A percentile compares a stretch with the other conserved stretches of the same genome.
phyloP scores from a whole-genome alignment of 352 stramenopile genomes.

The Elongisporangium anandrum region DNA sequence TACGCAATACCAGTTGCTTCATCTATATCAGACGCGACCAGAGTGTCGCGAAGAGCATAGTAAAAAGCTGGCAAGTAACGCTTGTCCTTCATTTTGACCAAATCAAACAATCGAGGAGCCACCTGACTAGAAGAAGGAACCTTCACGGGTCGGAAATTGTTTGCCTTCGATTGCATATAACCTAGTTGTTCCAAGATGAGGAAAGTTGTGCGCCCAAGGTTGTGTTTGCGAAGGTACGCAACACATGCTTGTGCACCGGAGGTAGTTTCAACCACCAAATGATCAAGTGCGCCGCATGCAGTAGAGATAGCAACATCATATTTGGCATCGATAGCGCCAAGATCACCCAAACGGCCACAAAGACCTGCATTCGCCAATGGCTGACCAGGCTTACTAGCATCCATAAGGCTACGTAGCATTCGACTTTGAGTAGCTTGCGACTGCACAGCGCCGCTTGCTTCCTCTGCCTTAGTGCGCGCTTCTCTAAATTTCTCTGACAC shows the following conservation, averaged over 20 bases:
- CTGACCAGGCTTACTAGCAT: slow-evolving; percentile 87
- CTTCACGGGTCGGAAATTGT: slow-evolving; percentile 54
- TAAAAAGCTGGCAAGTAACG: slow-evolving; percentile 95
- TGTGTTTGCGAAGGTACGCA: slow-evolving; percentile 93
- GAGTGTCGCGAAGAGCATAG: slow-evolving; percentile 94
- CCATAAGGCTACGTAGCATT: slow-evolving; percentile 89
- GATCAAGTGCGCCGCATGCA: slow-evolving; percentile 93
- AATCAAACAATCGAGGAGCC: slow-evolving; percentile 82
- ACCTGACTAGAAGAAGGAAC: slow-evolving; percentile 31
- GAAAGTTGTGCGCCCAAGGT: slow-evolving; percentile 96
- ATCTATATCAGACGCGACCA: slow-evolving; percentile 96
- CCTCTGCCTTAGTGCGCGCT: slow-evolving; percentile 74
- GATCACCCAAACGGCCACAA: slow-evolving; percentile 94
- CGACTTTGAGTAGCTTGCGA: slow-evolving; percentile 67
- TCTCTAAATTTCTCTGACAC: slow-evolving; percentile 57
- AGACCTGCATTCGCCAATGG: slow-evolving; percentile 92
- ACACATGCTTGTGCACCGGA: slow-evolving; percentile 94
- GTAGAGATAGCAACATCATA: slow-evolving; percentile 99
- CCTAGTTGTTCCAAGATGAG: slow-evolving; percentile 98
- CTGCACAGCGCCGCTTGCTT: slow-evolving; percentile 58
- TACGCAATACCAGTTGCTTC: slow-evolving; percentile 87
- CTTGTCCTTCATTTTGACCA: slow-evolving; percentile 85
- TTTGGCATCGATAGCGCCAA: slow-evolving; percentile 93
- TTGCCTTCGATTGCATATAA: slow-evolving; percentile 66
- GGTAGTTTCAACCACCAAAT: slow-evolving; percentile 97